Evolutionary conservation across 2,329 filamentous ascomycete species (phyloP).

Genomic region (Zasmidium cellare): DNA sequence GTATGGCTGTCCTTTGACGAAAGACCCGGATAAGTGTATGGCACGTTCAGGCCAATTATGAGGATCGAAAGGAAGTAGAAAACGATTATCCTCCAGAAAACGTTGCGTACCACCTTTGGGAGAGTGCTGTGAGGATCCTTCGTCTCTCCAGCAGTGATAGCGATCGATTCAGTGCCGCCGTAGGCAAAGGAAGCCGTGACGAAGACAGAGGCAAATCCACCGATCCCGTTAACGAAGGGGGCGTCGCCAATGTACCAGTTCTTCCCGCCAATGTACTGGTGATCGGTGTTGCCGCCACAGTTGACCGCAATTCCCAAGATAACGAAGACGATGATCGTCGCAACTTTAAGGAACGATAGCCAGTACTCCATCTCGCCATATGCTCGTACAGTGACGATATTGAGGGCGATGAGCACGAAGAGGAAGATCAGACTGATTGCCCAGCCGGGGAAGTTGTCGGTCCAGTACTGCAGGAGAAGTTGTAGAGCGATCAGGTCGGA

Average conservation of each 20-base stretch:
- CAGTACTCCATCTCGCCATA: slow-evolving; percentile 58
- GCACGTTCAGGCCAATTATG: slow-evolving; percentile 73
- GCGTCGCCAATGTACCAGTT: slow-evolving; percentile 61
- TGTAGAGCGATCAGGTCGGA: slow-evolving; percentile 62
- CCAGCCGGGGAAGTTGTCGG: slow-evolving; percentile 62
- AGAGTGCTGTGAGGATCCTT: slow-evolving; percentile 62
- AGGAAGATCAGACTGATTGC: slow-evolving; percentile 64
- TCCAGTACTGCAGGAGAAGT: slow-evolving; percentile 63
- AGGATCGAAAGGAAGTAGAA: slow-evolving; percentile 76
- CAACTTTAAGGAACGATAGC: slow-evolving; percentile 57
- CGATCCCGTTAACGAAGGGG: slow-evolving; percentile 65
- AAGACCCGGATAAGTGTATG: slow-evolving; percentile 60
- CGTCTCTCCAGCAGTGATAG: slow-evolving; percentile 67
- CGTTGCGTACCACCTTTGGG: slow-evolving; percentile 65
- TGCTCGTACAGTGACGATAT: slow-evolving; percentile 54
- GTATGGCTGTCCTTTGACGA: slow-evolving; percentile 40
- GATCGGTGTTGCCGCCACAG: slow-evolving; percentile 61
- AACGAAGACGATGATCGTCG: slow-evolving; percentile 59
- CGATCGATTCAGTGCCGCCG: slow-evolving; percentile 61
- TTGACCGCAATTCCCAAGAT: slow-evolving; percentile 63
- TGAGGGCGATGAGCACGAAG: slow-evolving; percentile 54
- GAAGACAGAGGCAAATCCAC: slow-evolving; percentile 65
- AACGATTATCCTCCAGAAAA: slow-evolving; percentile 77
- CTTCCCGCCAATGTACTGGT: slow-evolving; percentile 71
- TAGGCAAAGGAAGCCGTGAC: slow-evolving; percentile 62